Conservation (phyloP, 2,329 filamentous ascomycete species). For the Phialophora tarda region DNA sequence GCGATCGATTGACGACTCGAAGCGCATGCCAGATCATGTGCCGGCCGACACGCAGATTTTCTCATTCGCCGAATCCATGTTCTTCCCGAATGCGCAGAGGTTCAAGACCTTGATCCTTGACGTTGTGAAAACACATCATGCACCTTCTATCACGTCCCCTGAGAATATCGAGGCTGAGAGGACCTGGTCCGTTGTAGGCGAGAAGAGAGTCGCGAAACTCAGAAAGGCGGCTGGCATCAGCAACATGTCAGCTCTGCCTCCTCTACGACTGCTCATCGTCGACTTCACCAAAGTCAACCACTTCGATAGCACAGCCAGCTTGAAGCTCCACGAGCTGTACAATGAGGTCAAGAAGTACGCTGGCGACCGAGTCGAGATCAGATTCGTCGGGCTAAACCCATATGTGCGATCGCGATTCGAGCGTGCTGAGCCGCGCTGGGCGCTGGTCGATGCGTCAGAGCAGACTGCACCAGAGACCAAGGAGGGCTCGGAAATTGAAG, state of each 20-base stretch:
- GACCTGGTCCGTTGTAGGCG: slow-evolving; percentile 61
- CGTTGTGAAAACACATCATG: slow-evolving; percentile 55
- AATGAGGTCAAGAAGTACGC: slow-evolving; percentile 58
- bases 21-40: slow-evolving; percentile 38
- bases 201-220: slow-evolving; percentile 55
- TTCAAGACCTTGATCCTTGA: slow-evolving; percentile 59
- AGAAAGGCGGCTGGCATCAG: slow-evolving; percentile 49
- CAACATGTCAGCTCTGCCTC: slow-evolving; percentile 44
- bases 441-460: slow-evolving; percentile 28
- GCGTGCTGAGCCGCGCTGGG: slow-evolving; percentile 43
- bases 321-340: slow-evolving; percentile 56
- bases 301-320: slow-evolving; percentile 60
- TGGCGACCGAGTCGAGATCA: slow-evolving; percentile 53
- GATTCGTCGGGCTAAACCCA: slow-evolving; percentile 57
- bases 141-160: slow-evolving; percentile 48
- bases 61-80: slow-evolving; percentile 61
- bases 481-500: neutral
- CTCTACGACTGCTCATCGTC: slow-evolving; percentile 57
- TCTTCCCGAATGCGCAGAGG: slow-evolving; percentile 66
- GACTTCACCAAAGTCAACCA: slow-evolving; percentile 61
- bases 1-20: slow-evolving; percentile 38
- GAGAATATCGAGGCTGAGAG: slow-evolving; percentile 49
- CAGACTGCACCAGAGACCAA: neutral
- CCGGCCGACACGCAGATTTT: slow-evolving; percentile 61
- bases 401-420: slow-evolving; percentile 46